Conservation (phyloP, 371 early-diverging fungal species). For the Rhizopus delemar region DNA sequence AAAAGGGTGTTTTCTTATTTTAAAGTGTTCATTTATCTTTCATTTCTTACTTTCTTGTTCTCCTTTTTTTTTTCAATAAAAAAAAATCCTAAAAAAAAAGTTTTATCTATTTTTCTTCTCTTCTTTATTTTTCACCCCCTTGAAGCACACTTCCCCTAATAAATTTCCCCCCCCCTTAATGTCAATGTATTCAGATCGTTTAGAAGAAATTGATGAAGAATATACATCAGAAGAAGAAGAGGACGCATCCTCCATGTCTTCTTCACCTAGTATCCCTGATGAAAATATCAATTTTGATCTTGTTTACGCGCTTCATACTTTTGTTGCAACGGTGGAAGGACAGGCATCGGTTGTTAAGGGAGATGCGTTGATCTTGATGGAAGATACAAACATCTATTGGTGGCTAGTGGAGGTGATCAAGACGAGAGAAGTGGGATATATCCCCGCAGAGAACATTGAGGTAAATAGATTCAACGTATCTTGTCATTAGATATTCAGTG, state of each 20-base stretch:
- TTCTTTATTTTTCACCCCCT: conserved; percentile 7
- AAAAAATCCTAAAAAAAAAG: background rate
- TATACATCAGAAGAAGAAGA: conserved; percentile 41
- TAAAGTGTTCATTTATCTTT: conserved; percentile 6
- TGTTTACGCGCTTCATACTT: conserved; percentile 93
- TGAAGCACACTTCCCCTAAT: background rate
- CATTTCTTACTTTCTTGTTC: background rate
- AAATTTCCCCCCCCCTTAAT: conserved; percentile 7
- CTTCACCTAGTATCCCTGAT: conserved; percentile 66
- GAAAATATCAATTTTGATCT: conserved; percentile 75
- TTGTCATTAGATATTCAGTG: no score
- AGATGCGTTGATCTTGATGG: conserved; percentile 85
- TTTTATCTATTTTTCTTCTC: background rate
- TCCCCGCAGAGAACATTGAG: conserved; percentile 96
- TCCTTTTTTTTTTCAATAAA: background rate
- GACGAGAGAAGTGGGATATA: conserved; percentile 89
- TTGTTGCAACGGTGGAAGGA: conserved; percentile 92
- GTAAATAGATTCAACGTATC: conserved; percentile 27
- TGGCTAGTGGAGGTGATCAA: conserved; percentile 92
- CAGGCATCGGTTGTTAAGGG: conserved; percentile 90
- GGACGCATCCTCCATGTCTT: conserved; percentile 52
- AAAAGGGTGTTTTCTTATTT: background rate
- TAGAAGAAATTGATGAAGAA: conserved; percentile 30
- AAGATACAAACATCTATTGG: conserved; percentile 97
- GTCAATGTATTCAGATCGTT: conserved; percentile 16